Base-by-base conservation (phyloP, 2,329 filamentous ascomycete species). In the Zymoseptoria ardabiliae region DNA sequence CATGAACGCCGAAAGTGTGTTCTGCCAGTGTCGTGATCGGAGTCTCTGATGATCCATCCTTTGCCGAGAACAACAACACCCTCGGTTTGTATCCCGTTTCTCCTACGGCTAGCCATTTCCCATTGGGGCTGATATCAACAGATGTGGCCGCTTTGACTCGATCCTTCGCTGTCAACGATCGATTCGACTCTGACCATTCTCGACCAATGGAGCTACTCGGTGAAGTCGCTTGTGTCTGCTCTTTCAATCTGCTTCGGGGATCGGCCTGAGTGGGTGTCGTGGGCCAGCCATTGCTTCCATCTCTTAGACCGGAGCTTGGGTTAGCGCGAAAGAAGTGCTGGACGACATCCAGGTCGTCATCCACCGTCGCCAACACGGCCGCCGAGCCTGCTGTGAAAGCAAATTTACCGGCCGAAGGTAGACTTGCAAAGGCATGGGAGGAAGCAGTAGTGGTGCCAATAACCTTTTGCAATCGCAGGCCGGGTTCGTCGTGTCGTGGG, bases 91-190 rank as follows among this genome's bases (percentile, higher is more conserved):
- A 97, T 21, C 94, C 94, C 3, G 92, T 96, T 62, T 99, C 94
- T 68, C 94, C 94, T 2, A 97, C 89, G 8, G 93, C 94, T 56
- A 99, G 79, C 71, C 89, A 95, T 67, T 85, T 88, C 30, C 90
- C 92, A 75, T 97, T 91, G 0, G 86, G 85, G 71, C 91, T 97
- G 65, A 99, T 82, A 21, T 91, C 88, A 23, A 99, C 83, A 70
- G 92, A 96, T 4, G 92, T 96, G 2, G 92, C 91, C 19, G 94
- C 90, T 76, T 97, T 97, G 72, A 97, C 92, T 65, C 91, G 85
- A 74, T 97, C 94, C 65, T 90, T 85, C 58, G 90, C 94, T 1
- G 90, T 91, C 87, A 90, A 93, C 11, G 88, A 90, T 72, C 87
- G 90, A 71, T 76, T 6, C 77, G 77, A 79, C 53, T 97, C 92